Evolutionary conservation across 2,329 filamentous ascomycete genomes (phyloP).

Genomic region (Fusarium liriodendri): DNA sequence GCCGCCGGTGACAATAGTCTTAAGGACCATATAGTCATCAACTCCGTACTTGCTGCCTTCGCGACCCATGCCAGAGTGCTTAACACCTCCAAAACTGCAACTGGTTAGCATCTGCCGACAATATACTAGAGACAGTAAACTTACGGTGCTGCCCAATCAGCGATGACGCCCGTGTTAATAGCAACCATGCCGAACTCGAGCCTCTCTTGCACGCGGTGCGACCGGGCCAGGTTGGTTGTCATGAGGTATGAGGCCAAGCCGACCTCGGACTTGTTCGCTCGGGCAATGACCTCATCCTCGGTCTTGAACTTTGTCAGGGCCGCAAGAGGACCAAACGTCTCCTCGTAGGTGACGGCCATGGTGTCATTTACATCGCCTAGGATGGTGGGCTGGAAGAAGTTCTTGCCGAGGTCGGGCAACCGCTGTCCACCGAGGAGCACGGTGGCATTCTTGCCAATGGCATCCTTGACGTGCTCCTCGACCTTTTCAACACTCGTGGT

Average conservation of each 20-base stretch:
- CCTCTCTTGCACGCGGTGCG: conserved; percentile 74
- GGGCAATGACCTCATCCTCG: conserved; percentile 71
- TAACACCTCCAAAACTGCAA: conserved; percentile 67
- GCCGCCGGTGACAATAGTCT: conserved; percentile 61
- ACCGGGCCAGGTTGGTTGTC: conserved; percentile 74
- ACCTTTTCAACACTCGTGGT: conserved; percentile 71
- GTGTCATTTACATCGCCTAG: conserved; percentile 68
- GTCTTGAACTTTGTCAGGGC: conserved; percentile 74
- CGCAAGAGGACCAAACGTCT: conserved; percentile 73
- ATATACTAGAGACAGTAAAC: not conserved
- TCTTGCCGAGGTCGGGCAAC: conserved; percentile 71
- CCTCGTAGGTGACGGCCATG: conserved; percentile 69
- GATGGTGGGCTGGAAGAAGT: conserved; percentile 78
- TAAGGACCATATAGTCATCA: conserved; percentile 68
- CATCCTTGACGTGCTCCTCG: conserved; percentile 72
- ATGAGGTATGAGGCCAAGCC: conserved; percentile 76
- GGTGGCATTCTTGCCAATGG: conserved; percentile 70
- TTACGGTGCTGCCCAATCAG: conserved; percentile 43
- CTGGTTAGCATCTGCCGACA: conserved; percentile 9
- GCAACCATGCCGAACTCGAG: conserved; percentile 78
- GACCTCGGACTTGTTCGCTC: conserved; percentile 71
- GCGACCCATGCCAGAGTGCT: conserved; percentile 70
- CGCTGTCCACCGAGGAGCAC: conserved; percentile 72
- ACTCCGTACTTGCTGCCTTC: conserved; percentile 72
- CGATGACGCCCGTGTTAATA: conserved; percentile 65